phyloP scores from a whole-genome alignment of 2,329 filamentous ascomycete species.

The Amauroascus verrucosus region DNA sequence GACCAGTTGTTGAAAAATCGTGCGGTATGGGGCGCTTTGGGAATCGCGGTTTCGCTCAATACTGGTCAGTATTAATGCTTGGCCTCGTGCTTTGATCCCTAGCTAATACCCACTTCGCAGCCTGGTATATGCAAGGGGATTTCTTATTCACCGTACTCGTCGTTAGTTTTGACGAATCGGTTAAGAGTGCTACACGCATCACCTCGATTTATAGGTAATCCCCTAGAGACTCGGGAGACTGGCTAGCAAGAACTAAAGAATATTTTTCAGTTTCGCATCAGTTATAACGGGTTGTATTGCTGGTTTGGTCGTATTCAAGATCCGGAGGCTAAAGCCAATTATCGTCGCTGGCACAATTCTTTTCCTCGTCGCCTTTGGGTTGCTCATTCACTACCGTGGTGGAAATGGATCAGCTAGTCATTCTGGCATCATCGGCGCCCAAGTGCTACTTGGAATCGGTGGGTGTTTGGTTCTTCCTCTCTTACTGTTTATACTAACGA shows the following conservation, averaged over 20 bases:
- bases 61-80: slow-evolving; percentile 29
- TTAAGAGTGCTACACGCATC: slow-evolving; percentile 49
- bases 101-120: slow-evolving; percentile 15
- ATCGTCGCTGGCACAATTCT: slow-evolving; percentile 51
- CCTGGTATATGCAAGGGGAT: slow-evolving; percentile 54
- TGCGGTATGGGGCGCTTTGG: slow-evolving; percentile 53
- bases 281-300: slow-evolving; percentile 49
- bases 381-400: slow-evolving; percentile 55
- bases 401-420: slow-evolving; percentile 36
- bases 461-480: slow-evolving; percentile 3
- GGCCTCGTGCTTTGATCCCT: background rate
- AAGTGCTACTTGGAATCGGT: slow-evolving; percentile 52
- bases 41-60: slow-evolving; percentile 48
- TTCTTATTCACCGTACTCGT: slow-evolving; percentile 54
- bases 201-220: slow-evolving; percentile 45
- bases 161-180: slow-evolving; percentile 51
- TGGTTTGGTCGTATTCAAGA: slow-evolving; percentile 47
- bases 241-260: background rate
- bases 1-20: slow-evolving; percentile 49
- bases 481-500: background rate
- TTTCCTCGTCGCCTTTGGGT: slow-evolving; percentile 55
- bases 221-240: background rate
- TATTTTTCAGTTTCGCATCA: slow-evolving; percentile 37
- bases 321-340: slow-evolving; percentile 54
- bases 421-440: slow-evolving; percentile 51